phyloP scores from a whole-genome alignment of 768 basidiomycete genomes.

The Scleroderma bovista region DNA sequence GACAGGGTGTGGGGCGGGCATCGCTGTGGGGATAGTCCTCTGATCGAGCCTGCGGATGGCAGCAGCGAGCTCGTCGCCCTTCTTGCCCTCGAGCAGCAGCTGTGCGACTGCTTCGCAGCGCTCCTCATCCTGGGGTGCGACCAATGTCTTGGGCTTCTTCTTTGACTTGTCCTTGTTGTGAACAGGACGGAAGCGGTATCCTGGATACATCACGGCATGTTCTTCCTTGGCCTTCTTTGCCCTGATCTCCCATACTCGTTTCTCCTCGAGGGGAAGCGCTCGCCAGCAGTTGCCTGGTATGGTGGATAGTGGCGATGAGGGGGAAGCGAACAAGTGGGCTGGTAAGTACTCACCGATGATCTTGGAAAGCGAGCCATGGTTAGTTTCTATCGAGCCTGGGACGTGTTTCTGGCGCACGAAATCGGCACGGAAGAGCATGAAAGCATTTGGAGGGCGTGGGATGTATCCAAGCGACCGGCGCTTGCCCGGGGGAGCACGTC shows the following conservation, averaged over 20 bases:
- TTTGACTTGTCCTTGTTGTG: conserved; percentile 44
- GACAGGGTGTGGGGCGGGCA: conserved; percentile 6
- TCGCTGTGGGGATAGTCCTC: conserved; percentile 1
- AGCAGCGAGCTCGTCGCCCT: conserved; percentile 60
- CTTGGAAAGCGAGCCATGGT: conserved; percentile 44
- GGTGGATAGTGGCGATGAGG: neutral
- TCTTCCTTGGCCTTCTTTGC: conserved; percentile 72
- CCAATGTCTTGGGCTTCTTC: conserved; percentile 26
- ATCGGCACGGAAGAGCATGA: conserved; percentile 34
- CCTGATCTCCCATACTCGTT: conserved; percentile 64
- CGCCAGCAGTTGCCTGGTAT: conserved; percentile 52
- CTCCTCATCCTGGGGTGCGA: conserved; percentile 23
- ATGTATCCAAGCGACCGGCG: conserved; percentile 48
- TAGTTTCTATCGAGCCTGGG: conserved; percentile 46
- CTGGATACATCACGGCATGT: conserved; percentile 63
- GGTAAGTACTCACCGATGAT: conserved; percentile 32
- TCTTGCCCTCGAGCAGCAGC: conserved; percentile 61
- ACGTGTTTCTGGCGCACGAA: conserved; percentile 42
- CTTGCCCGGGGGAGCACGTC: conserved; percentile 56
- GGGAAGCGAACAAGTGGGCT: neutral
- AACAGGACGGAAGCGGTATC: conserved; percentile 47
- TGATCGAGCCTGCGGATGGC: conserved; percentile 53
- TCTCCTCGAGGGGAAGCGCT: conserved; percentile 63
- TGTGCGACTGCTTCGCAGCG: conserved; percentile 52
- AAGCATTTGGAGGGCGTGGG: conserved; percentile 26